These are phyloP conservation scores for Plasmodium sp. DNA, from an alignment of 169 alveolate genomes.

Conservation along the genomic window DNA sequence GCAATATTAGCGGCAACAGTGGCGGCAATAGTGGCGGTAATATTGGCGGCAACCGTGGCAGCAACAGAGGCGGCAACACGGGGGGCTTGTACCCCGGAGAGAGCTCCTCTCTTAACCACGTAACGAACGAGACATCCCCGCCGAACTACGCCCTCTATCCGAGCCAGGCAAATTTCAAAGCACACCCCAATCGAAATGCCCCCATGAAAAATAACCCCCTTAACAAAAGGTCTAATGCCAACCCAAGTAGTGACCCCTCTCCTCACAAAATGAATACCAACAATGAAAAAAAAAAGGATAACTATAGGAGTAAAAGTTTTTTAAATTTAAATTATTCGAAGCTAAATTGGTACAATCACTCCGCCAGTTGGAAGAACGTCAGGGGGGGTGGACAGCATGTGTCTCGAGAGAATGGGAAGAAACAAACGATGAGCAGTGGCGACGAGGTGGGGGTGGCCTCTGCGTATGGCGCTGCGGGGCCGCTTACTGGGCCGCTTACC, in stretches of 20 bases:
- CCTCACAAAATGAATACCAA: background rate
- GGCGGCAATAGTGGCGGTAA: no score
- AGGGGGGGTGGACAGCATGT: background rate
- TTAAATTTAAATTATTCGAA: background rate
- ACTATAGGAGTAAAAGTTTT: conserved; percentile 2
- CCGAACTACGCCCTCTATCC: background rate
- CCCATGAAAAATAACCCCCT: background rate
- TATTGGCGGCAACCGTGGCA: background rate
- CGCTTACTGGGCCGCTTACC: background rate
- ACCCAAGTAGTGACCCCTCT: background rate
- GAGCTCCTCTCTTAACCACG: background rate
- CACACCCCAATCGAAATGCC: background rate
- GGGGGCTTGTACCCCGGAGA: background rate
- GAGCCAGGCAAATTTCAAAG: background rate
- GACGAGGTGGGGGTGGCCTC: background rate
- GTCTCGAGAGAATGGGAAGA: background rate
- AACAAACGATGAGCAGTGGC: background rate
- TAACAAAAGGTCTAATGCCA: conserved; percentile 12
- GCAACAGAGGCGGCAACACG: background rate
- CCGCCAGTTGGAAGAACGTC: background rate
- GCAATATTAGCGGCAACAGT: background rate
- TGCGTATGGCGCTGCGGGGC: background rate
- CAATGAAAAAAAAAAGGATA: background rate
- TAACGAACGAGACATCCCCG: background rate
- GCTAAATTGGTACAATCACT: background rate